A percentile compares a stretch with the other conserved stretches of the same genome.
Evolutionary conservation across 495 filamentous ascomycete genomes (phyloP).

Genomic region (Tuber microsphaerosporum): DNA sequence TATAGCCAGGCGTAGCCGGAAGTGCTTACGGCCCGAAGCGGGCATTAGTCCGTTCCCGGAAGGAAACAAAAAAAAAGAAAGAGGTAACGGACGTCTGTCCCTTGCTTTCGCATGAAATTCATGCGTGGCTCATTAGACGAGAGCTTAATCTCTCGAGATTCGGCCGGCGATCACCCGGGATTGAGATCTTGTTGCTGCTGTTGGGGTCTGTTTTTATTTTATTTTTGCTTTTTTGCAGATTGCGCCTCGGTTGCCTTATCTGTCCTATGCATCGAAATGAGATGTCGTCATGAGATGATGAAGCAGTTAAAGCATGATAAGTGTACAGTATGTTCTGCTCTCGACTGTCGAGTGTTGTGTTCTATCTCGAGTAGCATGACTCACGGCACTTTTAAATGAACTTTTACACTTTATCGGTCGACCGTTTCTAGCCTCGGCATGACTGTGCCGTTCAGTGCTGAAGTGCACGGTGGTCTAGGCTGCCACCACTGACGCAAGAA

Average conservation of each 20-base stretch:
- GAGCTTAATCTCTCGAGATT: background rate
- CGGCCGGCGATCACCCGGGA: background rate
- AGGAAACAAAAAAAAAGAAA: background rate
- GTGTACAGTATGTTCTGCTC: background rate
- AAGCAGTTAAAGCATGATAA: background rate
- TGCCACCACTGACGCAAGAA: too few relatives aligned
- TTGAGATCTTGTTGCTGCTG: background rate
- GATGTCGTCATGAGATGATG: background rate
- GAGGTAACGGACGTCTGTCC: background rate
- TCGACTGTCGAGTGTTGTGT: background rate
- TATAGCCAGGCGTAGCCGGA: too few relatives aligned
- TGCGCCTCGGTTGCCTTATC: background rate
- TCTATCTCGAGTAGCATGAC: too few relatives aligned
- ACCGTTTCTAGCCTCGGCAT: too few relatives aligned
- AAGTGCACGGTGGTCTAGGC: too few relatives aligned
- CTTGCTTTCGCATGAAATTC: background rate
- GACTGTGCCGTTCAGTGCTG: background rate
- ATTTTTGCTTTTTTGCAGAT: background rate
- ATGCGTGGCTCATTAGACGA: background rate
- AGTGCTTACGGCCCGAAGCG: background rate
- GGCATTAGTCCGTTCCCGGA: background rate
- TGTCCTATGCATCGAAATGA: background rate
- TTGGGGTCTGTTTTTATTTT: background rate
- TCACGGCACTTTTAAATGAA: too few relatives aligned
- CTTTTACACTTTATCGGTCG: too few relatives aligned